Evolutionary conservation across 2,329 filamentous ascomycete genomes (phyloP).

Genomic region (Aspergillus ustus): DNA sequence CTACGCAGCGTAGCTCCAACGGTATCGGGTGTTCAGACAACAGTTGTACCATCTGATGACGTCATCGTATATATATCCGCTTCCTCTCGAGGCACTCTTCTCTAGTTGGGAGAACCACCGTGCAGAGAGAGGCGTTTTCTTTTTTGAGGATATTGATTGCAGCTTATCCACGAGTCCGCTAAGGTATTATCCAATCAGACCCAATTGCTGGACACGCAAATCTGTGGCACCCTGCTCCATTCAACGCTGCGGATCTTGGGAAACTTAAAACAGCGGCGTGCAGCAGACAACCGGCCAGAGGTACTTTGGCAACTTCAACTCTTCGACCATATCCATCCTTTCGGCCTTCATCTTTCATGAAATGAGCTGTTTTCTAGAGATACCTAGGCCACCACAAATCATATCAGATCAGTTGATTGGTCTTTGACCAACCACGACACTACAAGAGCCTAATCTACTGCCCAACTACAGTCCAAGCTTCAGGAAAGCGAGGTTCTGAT

Average conservation of each 20-base stretch:
- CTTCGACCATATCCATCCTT: background rate
- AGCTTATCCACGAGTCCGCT: background rate
- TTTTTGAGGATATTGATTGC: background rate
- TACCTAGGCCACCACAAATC: background rate
- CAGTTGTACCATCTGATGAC: background rate
- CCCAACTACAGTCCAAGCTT: constrained; percentile 10
- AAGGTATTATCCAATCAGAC: background rate
- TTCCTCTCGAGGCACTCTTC: background rate
- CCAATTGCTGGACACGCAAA: constrained; percentile 3
- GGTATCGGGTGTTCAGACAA: too few species aligned
- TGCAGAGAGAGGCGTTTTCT: background rate
- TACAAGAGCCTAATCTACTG: constrained; percentile 11
- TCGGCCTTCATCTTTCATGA: background rate
- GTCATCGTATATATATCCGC: background rate
- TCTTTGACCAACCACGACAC: background rate
- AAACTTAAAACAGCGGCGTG: background rate
- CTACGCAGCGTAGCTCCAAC: too few species aligned
- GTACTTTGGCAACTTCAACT: background rate
- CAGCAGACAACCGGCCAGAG: background rate
- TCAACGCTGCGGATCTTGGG: background rate
- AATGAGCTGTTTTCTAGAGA: background rate
- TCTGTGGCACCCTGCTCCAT: background rate
- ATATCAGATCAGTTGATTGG: background rate
- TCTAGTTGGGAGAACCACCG: background rate
- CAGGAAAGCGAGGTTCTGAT: background rate